Conservation (phyloP, 495 filamentous ascomycete genomes). For the Clohesyomyces aquaticus region DNA sequence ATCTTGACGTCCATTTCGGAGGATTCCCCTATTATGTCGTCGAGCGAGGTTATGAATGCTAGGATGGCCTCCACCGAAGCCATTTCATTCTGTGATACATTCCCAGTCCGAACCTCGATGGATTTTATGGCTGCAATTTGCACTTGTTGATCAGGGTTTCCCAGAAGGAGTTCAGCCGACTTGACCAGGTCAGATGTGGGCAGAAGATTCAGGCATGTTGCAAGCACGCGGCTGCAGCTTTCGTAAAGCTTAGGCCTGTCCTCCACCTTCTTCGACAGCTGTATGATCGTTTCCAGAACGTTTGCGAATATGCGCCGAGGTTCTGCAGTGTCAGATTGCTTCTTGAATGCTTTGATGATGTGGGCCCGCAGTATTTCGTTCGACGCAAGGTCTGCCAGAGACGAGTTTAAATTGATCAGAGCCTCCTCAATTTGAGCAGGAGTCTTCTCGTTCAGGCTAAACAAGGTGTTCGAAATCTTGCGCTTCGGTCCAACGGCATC, state of each 20-base stretch:
- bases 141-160: constrained; percentile 69
- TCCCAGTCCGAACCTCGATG: constrained; percentile 72
- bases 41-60: constrained; percentile 79
- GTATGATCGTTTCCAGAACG: constrained; percentile 57
- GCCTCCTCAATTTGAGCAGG: constrained; percentile 63
- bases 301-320: constrained; percentile 48
- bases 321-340: constrained; percentile 6
- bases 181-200: constrained; percentile 84
- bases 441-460: constrained; percentile 66
- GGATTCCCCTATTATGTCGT: constrained; percentile 70
- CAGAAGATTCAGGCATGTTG: constrained; percentile 73
- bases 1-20: constrained; percentile 73
- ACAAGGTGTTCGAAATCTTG: constrained; percentile 66
- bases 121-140: constrained; percentile 79
- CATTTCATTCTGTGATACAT: constrained; percentile 66
- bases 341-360: constrained; percentile 30
- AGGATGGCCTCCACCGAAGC: constrained; percentile 70
- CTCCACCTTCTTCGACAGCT: constrained; percentile 32
- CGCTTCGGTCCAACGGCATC: constrained; percentile 76
- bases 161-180: constrained; percentile 76
- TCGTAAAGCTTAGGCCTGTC: constrained; percentile 52
- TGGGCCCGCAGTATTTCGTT: constrained; percentile 43
- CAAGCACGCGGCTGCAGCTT: constrained; percentile 69
- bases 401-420: constrained; percentile 63
- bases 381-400: constrained; percentile 63